Evolutionary conservation across 495 filamentous ascomycete genomes (phyloP), one percentile per base, ranked within the genome.

Genomic region (Neohortaea acidophila): DNA sequence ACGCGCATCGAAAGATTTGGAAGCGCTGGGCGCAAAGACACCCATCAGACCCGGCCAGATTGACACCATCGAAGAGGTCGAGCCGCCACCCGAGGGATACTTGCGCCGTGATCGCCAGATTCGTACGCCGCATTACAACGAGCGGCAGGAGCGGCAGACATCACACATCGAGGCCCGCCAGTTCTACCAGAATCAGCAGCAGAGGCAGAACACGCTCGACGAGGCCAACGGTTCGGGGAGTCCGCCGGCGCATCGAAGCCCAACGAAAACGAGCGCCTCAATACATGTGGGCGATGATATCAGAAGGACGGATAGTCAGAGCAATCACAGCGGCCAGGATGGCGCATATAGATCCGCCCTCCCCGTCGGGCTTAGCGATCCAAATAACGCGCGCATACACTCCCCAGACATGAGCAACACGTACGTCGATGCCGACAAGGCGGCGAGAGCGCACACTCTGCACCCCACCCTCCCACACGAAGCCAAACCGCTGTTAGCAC

Each of bases 171-270:
- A 97, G 51, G 82, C 87, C 24, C 94, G 89, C 56, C 67, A 94
- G 21, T 86, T 94, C 63, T 97, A 93, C 59, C 89, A 93, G 53
- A 70, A 84, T 42, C 84, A 83, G 58, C n/a, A n/a, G n/a, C 81
- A 85, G 58, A 28, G 24, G 18, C 38, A 41, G 34, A 36, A 8
- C 11, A 37, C 38, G 15, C 3, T 36, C n/a, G 38, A 36, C 11
- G 44, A 47, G 22, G 26, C 21, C 2, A 19, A 20, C 21, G 29
- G 37, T 23, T 21, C n/a, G 31, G 13, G 8, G 24, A 49, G 41
- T 36, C 41, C 46, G 1, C 20, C 43, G 15, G 22, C 36, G 3
- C 19, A 38, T 3, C 15, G 18, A 3, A 36, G 43, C 23, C 36
- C 42, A n/a, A 15, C 39, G 9, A 33, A 23, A 21, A 32, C 38